These are phyloP conservation scores for Paramecium tetraurelia DNA, from an alignment of 73 alveolate genomes.

Conservation along the genomic window DNA sequence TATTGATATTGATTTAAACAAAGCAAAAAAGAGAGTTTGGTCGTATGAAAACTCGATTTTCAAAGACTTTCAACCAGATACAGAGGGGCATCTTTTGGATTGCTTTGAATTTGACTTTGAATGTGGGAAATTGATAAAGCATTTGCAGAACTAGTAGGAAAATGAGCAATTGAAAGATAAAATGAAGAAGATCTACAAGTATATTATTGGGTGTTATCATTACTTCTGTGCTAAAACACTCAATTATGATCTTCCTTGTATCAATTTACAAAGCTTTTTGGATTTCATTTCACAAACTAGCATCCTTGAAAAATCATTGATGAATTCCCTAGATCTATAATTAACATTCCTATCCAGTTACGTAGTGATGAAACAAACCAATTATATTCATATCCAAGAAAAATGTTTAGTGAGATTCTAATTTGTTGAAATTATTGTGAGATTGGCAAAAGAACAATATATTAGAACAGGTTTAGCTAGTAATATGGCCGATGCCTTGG, in stretches of 20 bases:
- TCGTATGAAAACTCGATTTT: constrained; percentile 27
- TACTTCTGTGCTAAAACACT: constrained; percentile 23
- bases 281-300: not conserved
- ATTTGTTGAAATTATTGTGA: constrained; percentile 12
- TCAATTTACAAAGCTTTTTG: not conserved
- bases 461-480: not conserved
- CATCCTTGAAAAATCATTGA: not conserved
- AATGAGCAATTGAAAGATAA: not conserved
- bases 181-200: not conserved
- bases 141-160: not conserved
- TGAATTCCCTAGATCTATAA: constrained; percentile 4
- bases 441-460: constrained; percentile 45
- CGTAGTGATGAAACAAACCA: not conserved
- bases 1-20: not conserved
- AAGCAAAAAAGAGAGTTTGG: constrained; percentile 32
- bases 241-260: constrained; percentile 24
- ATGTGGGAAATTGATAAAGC: constrained; percentile 29
- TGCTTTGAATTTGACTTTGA: constrained; percentile 48
- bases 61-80: constrained; percentile 32
- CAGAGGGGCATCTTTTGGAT: constrained; percentile 47
- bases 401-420: constrained; percentile 50
- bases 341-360: constrained; percentile 31
- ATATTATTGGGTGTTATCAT: not conserved
- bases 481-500: not conserved
- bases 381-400: not conserved